Evolutionary conservation across 495 filamentous ascomycete species (phyloP), one percentile per base, ranked within the genome.

Genomic region (Evansstolkia leycettana): DNA sequence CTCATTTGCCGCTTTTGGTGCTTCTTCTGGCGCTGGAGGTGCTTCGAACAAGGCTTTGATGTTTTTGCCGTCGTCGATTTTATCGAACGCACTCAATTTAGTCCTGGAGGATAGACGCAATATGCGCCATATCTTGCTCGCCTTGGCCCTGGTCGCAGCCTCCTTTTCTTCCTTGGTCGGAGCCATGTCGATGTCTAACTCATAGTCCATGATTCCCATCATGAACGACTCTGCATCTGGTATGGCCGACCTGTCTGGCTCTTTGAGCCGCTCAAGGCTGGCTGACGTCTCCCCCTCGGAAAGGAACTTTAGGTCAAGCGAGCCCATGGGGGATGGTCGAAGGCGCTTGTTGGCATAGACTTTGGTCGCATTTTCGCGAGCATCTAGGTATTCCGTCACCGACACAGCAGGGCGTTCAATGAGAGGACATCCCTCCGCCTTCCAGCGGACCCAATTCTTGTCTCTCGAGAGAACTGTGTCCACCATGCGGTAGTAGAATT

Each of bases 371-470:
- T 72, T 58, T 17, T 64, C 58, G 46, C 79, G 80, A 15, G 84
- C 78, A 29, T 73, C 68, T 33, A 72, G 50, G 50, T 83, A 83
- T 18, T 81, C 72, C 15, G 62, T 54, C 14, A 78, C 65, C 2
- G 76, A 67, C 20, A 94, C 55, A 5, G 83, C 64, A 11, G 80
- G 71, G 27, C 73, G 69, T 41, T 88, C 78, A 50, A 99, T 94
- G 14, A 76, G 69, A 18, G 84, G 86, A 55, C 90, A 96, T 33
- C 74, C 79, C 56, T 96, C 90, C 7, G 85, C 75, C 57, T 99
- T 99, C 90, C 90, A 99, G 31, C 83, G 80, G 28, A 88, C 86
- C 90, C 90, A 99, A 46, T 94, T 93, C 57, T 94, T 94, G 58
- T 99, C 90, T 38, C 90, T 71, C 5, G 85, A 82, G 14, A 99